These are phyloP conservation scores for Solanum ossicruentum DNA, from an alignment of 257 asterid species.

Conservation along the genomic window DNA sequence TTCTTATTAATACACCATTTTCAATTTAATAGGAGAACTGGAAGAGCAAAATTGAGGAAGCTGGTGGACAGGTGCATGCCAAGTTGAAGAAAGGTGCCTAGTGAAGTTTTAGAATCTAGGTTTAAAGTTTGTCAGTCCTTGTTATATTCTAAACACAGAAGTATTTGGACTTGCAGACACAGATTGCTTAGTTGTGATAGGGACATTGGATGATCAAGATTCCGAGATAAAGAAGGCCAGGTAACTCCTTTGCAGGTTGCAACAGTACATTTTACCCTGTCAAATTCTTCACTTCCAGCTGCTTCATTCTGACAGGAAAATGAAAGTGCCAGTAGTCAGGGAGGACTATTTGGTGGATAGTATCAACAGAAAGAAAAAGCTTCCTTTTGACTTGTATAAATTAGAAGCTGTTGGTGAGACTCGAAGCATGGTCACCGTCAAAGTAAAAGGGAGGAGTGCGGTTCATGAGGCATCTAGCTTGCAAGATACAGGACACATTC, in stretches of 20 bases:
- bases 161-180: slow-evolving; percentile 36
- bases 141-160: neutral
- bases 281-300: neutral
- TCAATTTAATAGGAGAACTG: slow-evolving; percentile 44
- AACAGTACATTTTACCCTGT: neutral
- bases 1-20: neutral
- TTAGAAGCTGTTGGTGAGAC: slow-evolving; percentile 46
- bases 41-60: slow-evolving; percentile 61
- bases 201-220: slow-evolving; percentile 28
- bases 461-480: slow-evolving; percentile 89
- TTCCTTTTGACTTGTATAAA: slow-evolving; percentile 63
- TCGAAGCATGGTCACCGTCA: slow-evolving; percentile 56
- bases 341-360: slow-evolving; percentile 81
- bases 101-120: slow-evolving; percentile 1
- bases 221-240: slow-evolving; percentile 81
- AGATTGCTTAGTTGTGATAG: slow-evolving; percentile 61
- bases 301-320: slow-evolving; percentile 49
- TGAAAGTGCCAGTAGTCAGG: slow-evolving; percentile 75
- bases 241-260: slow-evolving; percentile 32
- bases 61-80: slow-evolving; percentile 62
- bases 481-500: slow-evolving; percentile 92
- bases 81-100: slow-evolving; percentile 58
- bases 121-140: neutral
- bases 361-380: slow-evolving; percentile 56
- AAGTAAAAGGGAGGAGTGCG: slow-evolving; percentile 91